Base-by-base conservation (phyloP, 2,329 filamentous ascomycete species). In the Cordyceps sp. region DNA sequence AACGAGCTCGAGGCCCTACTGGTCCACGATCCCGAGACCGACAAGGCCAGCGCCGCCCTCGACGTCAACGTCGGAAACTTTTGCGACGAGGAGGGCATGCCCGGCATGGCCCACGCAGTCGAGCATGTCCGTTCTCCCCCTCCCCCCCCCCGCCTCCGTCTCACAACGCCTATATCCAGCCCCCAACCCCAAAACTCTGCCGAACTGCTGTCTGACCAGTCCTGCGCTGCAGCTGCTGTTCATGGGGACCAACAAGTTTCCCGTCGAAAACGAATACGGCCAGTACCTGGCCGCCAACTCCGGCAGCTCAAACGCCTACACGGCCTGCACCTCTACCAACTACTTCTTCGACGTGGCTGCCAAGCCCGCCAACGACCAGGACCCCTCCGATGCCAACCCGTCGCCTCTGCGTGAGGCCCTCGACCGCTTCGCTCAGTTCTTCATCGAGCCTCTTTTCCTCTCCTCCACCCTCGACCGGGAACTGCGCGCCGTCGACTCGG, bases 221-320 rank as follows among this genome's bases (percentile, higher is more conserved):
- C 33, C 17, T 33, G 18, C 6, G n/a, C 10, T 22, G 21, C 32
- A 76, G 66, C 61, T 94, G 41, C 62, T 98, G 17, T 98, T 98
- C 61, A 96, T 98, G 90, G 90, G 90, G 31, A 98, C 90, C 7
- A 79, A 93, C 55, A 98, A 96, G 71, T 98, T 90, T 48, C 90
- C 90, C 1, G 72, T 78, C 50, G 88, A 94, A 58, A 96, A 98
- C 54, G 88, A 81, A 41, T 98, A 98, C 62, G 84, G 83, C 47
- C 78, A 88, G 50, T 98, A 93, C 53, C 71, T 98, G 33, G 81
- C 85, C 32, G 69, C 82, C 37, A 79, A 94, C 53, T 93, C 85
- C 9, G 90, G 90, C 34, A 75, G 78, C 48, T 93, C 86, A 19
- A 98, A 98, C 53, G 90, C 90, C 34, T 96, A 93, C 54, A 98